A percentile compares a stretch with the other conserved stretches of the same genome.
These are phyloP conservation scores for Imleria badia DNA, from an alignment of 768 basidiomycete species.

Conservation along the genomic window DNA sequence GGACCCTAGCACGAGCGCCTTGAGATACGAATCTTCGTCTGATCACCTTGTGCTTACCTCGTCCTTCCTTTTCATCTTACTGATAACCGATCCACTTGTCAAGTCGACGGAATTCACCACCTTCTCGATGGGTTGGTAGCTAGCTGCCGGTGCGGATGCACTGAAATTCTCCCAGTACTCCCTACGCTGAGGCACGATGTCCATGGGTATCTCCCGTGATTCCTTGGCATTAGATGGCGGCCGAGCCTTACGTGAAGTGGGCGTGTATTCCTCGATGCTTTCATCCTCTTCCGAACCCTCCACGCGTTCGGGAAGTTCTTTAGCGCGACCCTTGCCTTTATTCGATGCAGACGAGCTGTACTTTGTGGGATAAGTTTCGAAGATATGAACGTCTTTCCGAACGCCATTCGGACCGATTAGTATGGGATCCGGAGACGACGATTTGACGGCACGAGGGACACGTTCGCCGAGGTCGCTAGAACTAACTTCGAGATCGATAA, in stretches of 20 bases:
- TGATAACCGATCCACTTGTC: neutral
- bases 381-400: conserved; percentile 20
- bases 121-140: neutral
- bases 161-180: conserved; percentile 6
- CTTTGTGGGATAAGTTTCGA: conserved; percentile 21
- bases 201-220: conserved; percentile 16
- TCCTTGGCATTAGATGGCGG: neutral
- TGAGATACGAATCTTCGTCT: conserved; percentile 3
- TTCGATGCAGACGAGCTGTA: neutral
- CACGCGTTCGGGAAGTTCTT: conserved; percentile 9
- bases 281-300: conserved; percentile 27
- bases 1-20: conserved; percentile 4
- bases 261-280: conserved; percentile 17
- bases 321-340: conserved; percentile 28
- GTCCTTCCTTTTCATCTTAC: conserved; percentile 27
- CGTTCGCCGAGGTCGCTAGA: conserved; percentile 26
- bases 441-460: conserved; percentile 10
- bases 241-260: neutral
- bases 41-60: conserved; percentile 18
- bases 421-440: conserved; percentile 30
- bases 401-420: neutral
- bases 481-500: conserved; percentile 14
- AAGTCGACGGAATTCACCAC: conserved; percentile 7
- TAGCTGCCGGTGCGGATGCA: conserved; percentile 4
- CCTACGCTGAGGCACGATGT: conserved; percentile 14